phyloP scores from a whole-genome alignment of 257 asterid species.

The Nicotiana paniculata region DNA sequence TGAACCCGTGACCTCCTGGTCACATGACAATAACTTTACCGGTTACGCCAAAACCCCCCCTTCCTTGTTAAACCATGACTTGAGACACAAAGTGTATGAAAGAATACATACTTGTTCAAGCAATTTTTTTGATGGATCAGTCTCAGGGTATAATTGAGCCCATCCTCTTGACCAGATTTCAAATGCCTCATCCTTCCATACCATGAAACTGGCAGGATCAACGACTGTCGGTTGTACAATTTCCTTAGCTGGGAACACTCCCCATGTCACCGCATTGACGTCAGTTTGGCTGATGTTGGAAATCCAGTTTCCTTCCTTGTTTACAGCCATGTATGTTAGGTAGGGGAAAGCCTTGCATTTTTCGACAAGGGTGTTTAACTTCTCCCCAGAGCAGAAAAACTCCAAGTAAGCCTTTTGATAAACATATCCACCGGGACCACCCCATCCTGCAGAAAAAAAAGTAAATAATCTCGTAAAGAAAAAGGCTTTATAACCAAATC shows the following conservation, averaged over 20 bases:
- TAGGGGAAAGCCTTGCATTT: constrained; percentile 53
- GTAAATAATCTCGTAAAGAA: neutral
- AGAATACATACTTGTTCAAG: constrained; percentile 59
- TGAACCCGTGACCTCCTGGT: too few species aligned
- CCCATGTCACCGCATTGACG: constrained; percentile 96
- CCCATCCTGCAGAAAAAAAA: constrained; percentile 63
- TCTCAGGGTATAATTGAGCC: constrained; percentile 78
- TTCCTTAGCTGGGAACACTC: constrained; percentile 93
- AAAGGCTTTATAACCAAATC: neutral
- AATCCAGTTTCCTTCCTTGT: constrained; percentile 59
- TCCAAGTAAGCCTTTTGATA: constrained; percentile 97
- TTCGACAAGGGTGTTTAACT: constrained; percentile 49
- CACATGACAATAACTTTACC: too few species aligned
- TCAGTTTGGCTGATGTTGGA: constrained; percentile 51
- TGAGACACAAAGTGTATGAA: neutral
- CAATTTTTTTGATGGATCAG: constrained; percentile 64
- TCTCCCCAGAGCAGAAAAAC: constrained; percentile 67
- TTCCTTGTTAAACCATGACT: neutral
- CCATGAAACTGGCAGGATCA: constrained; percentile 75
- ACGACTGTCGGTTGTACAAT: constrained; percentile 86
- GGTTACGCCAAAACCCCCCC: too few species aligned
- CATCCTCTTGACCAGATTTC: constrained; percentile 90
- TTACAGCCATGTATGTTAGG: constrained; percentile 81
- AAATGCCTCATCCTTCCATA: constrained; percentile 97
- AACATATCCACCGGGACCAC: constrained; percentile 86